Evolutionary conservation across 352 stramenopile species (phyloP).

Genomic region (Globisporangium nodosum): DNA sequence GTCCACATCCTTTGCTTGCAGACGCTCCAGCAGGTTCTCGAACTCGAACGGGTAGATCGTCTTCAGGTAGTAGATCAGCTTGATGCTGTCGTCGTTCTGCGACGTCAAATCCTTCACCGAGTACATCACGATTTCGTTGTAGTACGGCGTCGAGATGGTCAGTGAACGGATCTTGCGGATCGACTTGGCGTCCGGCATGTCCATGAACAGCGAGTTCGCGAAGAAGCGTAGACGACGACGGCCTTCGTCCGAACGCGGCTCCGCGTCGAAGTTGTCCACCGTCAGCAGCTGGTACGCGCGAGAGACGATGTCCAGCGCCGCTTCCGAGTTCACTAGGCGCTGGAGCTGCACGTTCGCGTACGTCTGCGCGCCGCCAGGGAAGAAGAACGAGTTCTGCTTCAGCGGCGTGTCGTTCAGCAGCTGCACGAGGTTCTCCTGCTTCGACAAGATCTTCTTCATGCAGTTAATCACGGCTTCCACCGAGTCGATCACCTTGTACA

Average conservation of each 20-base stretch:
- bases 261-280: constrained; percentile 86
- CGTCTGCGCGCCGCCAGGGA: constrained; percentile 75
- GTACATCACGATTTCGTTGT: constrained; percentile 89
- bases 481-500: constrained; percentile 84
- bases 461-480: constrained; percentile 77
- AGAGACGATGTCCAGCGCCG: constrained; percentile 79
- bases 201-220: constrained; percentile 87
- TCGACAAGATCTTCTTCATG: constrained; percentile 78
- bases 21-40: constrained; percentile 76
- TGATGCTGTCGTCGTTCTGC: constrained; percentile 92
- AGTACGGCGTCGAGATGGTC: constrained; percentile 84
- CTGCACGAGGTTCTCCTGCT: constrained; percentile 85
- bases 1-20: constrained; percentile 77
- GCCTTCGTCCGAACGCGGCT: constrained; percentile 82
- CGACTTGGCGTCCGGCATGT: constrained; percentile 83
- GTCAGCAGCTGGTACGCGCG: constrained; percentile 83
- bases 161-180: constrained; percentile 85
- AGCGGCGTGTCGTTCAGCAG: constrained; percentile 80
- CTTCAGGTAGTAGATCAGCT: constrained; percentile 94
- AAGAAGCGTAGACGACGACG: constrained; percentile 85
- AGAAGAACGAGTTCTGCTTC: constrained; percentile 87
- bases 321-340: constrained; percentile 75
- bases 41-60: constrained; percentile 87
- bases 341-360: constrained; percentile 79
- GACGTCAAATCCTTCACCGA: constrained; percentile 84